phyloP scores from a whole-genome alignment of 2,329 filamentous ascomycete genomes.

The Fusarium fracticaudum region DNA sequence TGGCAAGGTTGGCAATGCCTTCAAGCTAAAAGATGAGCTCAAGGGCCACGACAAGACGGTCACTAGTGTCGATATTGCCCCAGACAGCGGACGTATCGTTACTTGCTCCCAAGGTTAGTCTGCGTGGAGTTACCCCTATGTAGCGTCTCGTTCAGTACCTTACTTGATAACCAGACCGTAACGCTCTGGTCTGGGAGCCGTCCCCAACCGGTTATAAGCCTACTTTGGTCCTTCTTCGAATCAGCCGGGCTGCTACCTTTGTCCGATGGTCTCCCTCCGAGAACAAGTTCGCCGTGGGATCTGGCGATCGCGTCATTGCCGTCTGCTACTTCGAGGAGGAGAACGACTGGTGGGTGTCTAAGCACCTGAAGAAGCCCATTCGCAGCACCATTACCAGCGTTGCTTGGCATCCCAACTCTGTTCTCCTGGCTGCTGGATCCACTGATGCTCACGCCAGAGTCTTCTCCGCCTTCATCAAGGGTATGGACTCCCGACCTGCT shows the following conservation, averaged over 20 bases:
- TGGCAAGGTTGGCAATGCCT: slow-evolving; percentile 74
- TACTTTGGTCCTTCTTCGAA: slow-evolving; percentile 93
- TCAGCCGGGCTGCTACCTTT: slow-evolving; percentile 95
- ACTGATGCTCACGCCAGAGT: slow-evolving; percentile 97
- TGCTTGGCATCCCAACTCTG: slow-evolving; percentile 97
- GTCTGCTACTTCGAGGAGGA: slow-evolving; percentile 99
- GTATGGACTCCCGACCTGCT: slow-evolving; percentile 85
- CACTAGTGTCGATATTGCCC: slow-evolving; percentile 95
- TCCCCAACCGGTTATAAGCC: slow-evolving; percentile 95
- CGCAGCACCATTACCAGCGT: slow-evolving; percentile 95
- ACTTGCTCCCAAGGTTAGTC: slow-evolving; percentile 90
- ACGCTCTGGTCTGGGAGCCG: slow-evolving; percentile 97
- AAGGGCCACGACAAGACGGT: slow-evolving; percentile 98
- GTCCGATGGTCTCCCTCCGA: slow-evolving; percentile 98
- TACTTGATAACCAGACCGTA: slow-evolving; percentile 73
- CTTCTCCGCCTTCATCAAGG: slow-evolving; percentile 96
- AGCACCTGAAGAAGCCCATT: slow-evolving; percentile 99
- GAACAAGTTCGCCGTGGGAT: slow-evolving; percentile 97
- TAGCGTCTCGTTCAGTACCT: slow-evolving; percentile 1
- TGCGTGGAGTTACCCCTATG: background rate
- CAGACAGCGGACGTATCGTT: slow-evolving; percentile 89
- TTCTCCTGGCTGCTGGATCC: slow-evolving; percentile 92
- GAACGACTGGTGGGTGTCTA: slow-evolving; percentile 99
- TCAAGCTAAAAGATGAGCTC: slow-evolving; percentile 88
- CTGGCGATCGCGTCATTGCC: slow-evolving; percentile 92